phyloP scores from a whole-genome alignment of 331 rosid genomes.

The Prunus yedoensis region DNA sequence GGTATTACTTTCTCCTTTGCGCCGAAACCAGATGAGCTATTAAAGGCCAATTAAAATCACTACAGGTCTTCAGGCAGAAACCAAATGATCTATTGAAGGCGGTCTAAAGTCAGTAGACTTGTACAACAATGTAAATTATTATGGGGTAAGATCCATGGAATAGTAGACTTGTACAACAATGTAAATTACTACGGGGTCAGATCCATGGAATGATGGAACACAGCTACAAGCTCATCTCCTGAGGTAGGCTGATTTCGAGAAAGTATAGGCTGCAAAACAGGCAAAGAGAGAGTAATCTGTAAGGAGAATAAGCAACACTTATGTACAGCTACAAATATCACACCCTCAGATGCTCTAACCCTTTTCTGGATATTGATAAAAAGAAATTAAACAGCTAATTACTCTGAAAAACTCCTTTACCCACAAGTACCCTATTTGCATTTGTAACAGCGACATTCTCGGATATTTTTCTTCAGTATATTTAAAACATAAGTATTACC shows the following conservation, averaged over 20 bases:
- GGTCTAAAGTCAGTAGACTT: background rate
- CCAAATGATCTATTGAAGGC: background rate
- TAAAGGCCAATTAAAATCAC: background rate
- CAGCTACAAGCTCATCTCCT: conserved; percentile 79
- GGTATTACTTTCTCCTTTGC: background rate
- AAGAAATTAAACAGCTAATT: background rate
- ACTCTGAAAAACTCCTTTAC: background rate
- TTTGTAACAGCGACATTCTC: background rate
- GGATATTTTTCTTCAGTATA: background rate
- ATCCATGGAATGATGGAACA: conserved; percentile 15
- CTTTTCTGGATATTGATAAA: background rate
- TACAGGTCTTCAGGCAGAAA: background rate
- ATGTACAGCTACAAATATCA: background rate
- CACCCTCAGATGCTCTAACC: background rate
- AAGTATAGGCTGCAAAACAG: conserved; percentile 76
- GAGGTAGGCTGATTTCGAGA: conserved; percentile 83
- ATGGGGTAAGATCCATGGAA: background rate
- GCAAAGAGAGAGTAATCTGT: conserved; percentile 2
- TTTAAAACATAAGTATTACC: conserved; percentile 41
- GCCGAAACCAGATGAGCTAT: background rate
- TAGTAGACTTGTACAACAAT: conserved; percentile 27
- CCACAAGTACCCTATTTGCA: background rate
- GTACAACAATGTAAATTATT: conserved; percentile 24
- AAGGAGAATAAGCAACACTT: background rate
- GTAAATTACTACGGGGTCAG: background rate